Conservation (phyloP, 495 filamentous ascomycete genomes). For the Penicillium canescens region DNA sequence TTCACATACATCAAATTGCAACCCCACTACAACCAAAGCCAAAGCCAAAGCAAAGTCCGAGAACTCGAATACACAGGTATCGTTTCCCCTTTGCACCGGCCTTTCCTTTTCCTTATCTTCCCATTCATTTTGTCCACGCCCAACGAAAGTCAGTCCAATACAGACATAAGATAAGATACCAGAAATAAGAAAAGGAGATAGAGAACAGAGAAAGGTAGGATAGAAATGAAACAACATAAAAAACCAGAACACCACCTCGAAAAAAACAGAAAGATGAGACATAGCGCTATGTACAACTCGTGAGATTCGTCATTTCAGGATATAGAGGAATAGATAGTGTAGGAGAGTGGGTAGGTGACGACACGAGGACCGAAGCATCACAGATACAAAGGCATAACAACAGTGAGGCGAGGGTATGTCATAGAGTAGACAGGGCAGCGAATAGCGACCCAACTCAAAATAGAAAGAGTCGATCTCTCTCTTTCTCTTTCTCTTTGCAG, state of each 20-base stretch:
- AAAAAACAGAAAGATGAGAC: not conserved
- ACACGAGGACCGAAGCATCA: no score
- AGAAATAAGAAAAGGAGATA: no score
- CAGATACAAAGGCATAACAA: no score
- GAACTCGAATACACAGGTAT: not conserved
- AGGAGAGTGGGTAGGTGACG: not conserved
- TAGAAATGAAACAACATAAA: not conserved
- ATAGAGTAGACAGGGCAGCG: no score
- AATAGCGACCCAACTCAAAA: no score
- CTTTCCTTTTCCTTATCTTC: not conserved
- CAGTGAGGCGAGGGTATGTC: no score
- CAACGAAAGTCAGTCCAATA: slow-evolving; percentile 1
- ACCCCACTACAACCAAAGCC: no score
- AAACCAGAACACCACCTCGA: not conserved
- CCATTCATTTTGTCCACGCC: not conserved
- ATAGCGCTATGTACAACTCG: slow-evolving; percentile 5
- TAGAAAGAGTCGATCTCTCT: no score
- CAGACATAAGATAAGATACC: not conserved
- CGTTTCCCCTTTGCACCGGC: not conserved
- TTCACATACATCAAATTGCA: no score
- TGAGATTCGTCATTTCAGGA: not conserved
- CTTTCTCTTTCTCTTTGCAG: no score
- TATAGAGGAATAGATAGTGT: not conserved
- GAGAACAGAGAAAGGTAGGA: no score
- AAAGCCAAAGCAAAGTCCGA: no score